A percentile compares a stretch with the other conserved stretches of the same genome.
Evolutionary conservation across 116 monocot species (phyloP).

Genomic region (Trichopus zeylanicus): DNA sequence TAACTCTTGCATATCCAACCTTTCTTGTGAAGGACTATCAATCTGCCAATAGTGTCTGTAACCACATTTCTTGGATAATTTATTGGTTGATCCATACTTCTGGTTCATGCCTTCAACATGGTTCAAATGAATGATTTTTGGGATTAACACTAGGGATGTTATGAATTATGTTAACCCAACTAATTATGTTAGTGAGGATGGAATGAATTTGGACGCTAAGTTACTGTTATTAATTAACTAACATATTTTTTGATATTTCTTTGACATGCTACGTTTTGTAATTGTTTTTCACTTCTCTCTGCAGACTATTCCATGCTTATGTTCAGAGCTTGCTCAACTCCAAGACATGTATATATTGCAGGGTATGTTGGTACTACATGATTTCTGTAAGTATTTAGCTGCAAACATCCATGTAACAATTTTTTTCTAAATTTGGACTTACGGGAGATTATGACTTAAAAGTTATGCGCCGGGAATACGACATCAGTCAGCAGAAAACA

Average conservation of each 20-base stretch:
- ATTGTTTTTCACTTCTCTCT: conserved; percentile 5
- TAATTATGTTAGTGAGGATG: no score
- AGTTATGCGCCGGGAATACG: conserved; percentile 95
- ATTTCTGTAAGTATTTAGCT: background rate
- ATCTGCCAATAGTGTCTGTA: no score
- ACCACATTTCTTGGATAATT: no score
- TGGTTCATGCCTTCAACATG: no score
- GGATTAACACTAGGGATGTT: no score
- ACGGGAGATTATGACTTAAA: conserved; percentile 97
- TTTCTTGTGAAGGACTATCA: no score
- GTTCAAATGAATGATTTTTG: no score
- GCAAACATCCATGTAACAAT: background rate
- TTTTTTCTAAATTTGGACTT: background rate
- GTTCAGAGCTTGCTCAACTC: conserved; percentile 97
- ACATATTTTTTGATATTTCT: background rate
- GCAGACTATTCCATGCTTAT: conserved; percentile 88
- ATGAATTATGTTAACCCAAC: no score
- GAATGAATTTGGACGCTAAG: no score
- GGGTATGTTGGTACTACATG: conserved; percentile 24
- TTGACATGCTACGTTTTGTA: background rate
- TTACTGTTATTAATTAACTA: no score
- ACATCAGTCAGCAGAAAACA: conserved; percentile 79
- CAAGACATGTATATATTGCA: conserved; percentile 98
- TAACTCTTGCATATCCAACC: no score
- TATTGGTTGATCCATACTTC: no score